phyloP scores from a whole-genome alignment of 371 early-diverging fungal genomes.

The Mucor mucedo region DNA sequence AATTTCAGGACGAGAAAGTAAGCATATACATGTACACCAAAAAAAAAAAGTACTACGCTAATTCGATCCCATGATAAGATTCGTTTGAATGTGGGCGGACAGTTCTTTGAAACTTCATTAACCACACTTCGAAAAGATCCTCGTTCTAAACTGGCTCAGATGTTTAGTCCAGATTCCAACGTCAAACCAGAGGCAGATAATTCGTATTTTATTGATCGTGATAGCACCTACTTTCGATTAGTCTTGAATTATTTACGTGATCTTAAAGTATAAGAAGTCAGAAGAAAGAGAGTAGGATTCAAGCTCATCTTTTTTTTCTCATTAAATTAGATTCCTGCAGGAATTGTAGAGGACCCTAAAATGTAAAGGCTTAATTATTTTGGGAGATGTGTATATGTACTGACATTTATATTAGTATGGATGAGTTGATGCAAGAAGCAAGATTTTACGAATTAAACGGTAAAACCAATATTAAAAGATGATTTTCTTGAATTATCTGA shows the following conservation, averaged over 20 bases:
- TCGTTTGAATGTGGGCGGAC: constrained; percentile 51
- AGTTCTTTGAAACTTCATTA: constrained; percentile 43
- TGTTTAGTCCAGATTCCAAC: constrained; percentile 30
- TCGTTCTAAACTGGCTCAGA: constrained; percentile 39
- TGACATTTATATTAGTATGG: constrained; percentile 32
- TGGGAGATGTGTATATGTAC: background rate
- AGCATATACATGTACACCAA: background rate
- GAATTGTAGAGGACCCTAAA: constrained; percentile 38
- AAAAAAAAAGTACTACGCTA: background rate
- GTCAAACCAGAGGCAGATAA: constrained; percentile 40
- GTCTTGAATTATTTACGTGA: constrained; percentile 51
- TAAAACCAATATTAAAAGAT: background rate
- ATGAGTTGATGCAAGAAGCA: constrained; percentile 53
- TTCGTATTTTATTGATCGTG: constrained; percentile 53
- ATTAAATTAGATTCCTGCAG: constrained; percentile 36
- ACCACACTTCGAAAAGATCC: constrained; percentile 46
- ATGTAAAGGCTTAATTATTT: constrained; percentile 20
- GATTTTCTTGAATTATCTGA: too few relatives aligned
- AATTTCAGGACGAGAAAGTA: constrained; percentile 42
- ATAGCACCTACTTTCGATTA: constrained; percentile 46
- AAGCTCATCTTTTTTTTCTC: background rate
- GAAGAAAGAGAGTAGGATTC: background rate
- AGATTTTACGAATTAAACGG: constrained; percentile 40
- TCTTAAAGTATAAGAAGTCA: constrained; percentile 26
- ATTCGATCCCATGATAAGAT: constrained; percentile 11